phyloP scores from a whole-genome alignment of 495 filamentous ascomycete genomes.

The Trypethelium eluteriae region DNA sequence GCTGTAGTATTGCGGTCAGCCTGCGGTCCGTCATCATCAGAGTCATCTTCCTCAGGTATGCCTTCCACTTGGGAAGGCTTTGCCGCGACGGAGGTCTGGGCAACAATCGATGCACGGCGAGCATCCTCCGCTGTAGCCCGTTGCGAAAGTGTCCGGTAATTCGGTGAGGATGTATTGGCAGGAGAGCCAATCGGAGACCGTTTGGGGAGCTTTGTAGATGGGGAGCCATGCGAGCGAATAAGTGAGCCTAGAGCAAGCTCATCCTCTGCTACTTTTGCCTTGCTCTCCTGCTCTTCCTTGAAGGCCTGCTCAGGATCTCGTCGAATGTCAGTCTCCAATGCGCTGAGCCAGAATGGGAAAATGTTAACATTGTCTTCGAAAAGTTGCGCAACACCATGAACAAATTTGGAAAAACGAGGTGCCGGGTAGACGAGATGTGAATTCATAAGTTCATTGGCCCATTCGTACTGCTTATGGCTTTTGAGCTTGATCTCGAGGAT shows the following conservation, averaged over 20 bases:
- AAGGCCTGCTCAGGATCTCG: constrained; percentile 87
- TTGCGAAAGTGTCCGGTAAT: not conserved
- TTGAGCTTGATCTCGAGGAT: constrained; percentile 88
- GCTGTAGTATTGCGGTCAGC: constrained; percentile 23
- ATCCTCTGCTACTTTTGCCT: constrained; percentile 71
- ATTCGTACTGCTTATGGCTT: constrained; percentile 62
- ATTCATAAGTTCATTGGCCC: constrained; percentile 82
- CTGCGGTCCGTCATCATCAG: constrained; percentile 36
- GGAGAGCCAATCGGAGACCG: not conserved
- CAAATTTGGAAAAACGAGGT: constrained; percentile 91
- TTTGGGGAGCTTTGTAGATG: constrained; percentile 18
- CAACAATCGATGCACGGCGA: constrained; percentile 16
- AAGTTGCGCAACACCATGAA: constrained; percentile 80
- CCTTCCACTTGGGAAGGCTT: constrained; percentile 20
- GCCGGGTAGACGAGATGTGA: constrained; percentile 86
- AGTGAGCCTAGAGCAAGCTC: constrained; percentile 85
- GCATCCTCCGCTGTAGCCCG: constrained; percentile 15
- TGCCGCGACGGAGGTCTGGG: not conserved
- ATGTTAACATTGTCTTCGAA: constrained; percentile 96
- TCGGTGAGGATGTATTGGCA: not conserved
- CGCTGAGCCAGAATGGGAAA: constrained; percentile 90
- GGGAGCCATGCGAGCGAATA: constrained; percentile 40
- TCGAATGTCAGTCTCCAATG: constrained; percentile 84
- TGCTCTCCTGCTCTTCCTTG: constrained; percentile 77
- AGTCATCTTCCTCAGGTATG: constrained; percentile 36